phyloP scores from a whole-genome alignment of 805 yeast species.

The Schwanniomyces pseudopolymorphus region DNA sequence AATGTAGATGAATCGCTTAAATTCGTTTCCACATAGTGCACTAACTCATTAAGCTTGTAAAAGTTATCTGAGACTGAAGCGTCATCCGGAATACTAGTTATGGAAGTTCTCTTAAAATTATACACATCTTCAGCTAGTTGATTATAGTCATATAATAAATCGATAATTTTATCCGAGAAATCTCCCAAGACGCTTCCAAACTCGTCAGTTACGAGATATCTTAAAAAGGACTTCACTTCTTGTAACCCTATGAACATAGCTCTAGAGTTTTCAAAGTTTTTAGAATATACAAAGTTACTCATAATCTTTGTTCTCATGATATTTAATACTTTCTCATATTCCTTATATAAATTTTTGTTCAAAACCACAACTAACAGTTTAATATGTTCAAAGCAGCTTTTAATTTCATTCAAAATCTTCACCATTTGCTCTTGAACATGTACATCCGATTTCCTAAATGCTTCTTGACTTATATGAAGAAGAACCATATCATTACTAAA shows the following conservation, averaged over 20 bases:
- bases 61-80: neutral
- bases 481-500: constrained; percentile 3
- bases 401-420: constrained; percentile 5
- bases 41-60: constrained; percentile 1
- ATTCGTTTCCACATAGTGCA: constrained; percentile 5
- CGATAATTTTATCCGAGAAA: constrained; percentile 10
- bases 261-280: constrained; percentile 13
- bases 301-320: constrained; percentile 9
- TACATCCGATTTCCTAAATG: neutral
- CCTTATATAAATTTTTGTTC: constrained; percentile 5
- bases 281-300: constrained; percentile 6
- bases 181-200: constrained; percentile 7
- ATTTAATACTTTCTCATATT: constrained; percentile 6
- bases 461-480: constrained; percentile 1
- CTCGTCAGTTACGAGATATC: constrained; percentile 6
- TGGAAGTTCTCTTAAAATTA: neutral
- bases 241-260: constrained; percentile 13
- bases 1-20: constrained; percentile 6
- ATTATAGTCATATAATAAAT: constrained; percentile 11
- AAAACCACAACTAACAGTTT: constrained; percentile 3
- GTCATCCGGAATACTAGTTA: neutral
- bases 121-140: constrained; percentile 1
- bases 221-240: constrained; percentile 7
- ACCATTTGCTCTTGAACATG: constrained; percentile 2
- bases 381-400: constrained; percentile 2